These are phyloP conservation scores for Przewalskia tangutica DNA, from an alignment of 257 asterid genomes.

Conservation along the genomic window DNA sequence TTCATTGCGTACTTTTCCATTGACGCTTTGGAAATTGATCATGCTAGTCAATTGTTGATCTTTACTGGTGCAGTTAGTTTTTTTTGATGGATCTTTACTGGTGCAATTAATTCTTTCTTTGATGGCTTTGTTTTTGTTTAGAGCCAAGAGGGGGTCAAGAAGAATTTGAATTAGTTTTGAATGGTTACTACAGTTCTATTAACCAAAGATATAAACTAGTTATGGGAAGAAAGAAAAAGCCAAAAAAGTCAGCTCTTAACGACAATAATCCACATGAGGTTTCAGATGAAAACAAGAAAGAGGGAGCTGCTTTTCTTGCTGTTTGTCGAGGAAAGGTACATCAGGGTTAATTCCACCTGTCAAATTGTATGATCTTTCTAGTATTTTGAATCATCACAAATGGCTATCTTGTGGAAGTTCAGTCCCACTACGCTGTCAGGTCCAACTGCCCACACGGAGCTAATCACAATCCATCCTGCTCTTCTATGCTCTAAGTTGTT, in stretches of 20 bases:
- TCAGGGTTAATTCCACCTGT: not conserved
- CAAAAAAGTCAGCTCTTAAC: conserved; percentile 43
- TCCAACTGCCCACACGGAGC: not conserved
- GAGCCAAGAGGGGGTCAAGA: conserved; percentile 94
- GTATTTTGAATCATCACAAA: not conserved
- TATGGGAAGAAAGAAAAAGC: conserved; percentile 44
- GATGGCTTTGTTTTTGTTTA: conserved; percentile 18
- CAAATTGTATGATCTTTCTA: not conserved
- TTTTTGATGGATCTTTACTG: conserved; percentile 1
- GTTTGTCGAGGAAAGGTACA: conserved; percentile 98
- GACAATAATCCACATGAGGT: conserved; percentile 23
- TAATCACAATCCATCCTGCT: not conserved
- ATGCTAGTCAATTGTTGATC: not conserved
- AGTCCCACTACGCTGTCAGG: not conserved
- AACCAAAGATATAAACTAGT: conserved; percentile 30
- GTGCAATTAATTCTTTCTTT: conserved; percentile 8
- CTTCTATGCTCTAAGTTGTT: not conserved
- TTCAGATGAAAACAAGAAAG: conserved; percentile 28
- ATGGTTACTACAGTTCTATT: conserved; percentile 55
- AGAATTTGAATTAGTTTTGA: conserved; percentile 56
- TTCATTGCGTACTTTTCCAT: not conserved
- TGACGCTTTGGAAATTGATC: not conserved
- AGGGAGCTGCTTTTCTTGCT: conserved; percentile 91
- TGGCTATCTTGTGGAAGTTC: conserved; percentile 2
- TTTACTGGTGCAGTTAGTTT: not conserved